Conservation (phyloP, 345 rosid genomes). For the Nasturtium officinale region DNA sequence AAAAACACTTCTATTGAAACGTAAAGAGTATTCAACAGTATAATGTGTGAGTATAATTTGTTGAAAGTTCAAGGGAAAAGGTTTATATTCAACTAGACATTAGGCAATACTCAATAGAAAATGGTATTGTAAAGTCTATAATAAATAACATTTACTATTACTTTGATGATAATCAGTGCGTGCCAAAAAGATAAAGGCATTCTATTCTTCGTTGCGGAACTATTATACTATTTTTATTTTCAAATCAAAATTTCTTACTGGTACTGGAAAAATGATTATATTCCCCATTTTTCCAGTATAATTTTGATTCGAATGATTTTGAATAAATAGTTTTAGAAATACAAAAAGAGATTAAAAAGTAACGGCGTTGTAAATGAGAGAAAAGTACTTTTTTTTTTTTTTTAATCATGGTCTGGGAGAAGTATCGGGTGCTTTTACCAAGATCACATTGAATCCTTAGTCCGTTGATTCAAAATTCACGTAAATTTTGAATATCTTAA, state of each 20-base stretch:
- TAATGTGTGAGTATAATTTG: no score
- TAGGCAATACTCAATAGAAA: no score
- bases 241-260: no score
- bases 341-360: neutral
- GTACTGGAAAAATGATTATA: no score
- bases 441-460: conserved; percentile 23
- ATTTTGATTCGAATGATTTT: neutral
- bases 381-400: neutral
- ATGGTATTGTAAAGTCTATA: neutral
- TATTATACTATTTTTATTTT: no score
- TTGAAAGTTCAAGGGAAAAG: no score
- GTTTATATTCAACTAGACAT: no score
- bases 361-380: neutral
- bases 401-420: neutral
- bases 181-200: conserved; percentile 21
- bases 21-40: no score
- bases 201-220: neutral
- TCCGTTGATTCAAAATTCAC: conserved; percentile 14
- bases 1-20: no score
- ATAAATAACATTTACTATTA: neutral
- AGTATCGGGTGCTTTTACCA: conserved; percentile 28
- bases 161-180: conserved; percentile 4
- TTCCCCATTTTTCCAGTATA: neutral
- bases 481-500: neutral
- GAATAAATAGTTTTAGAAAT: neutral